Evolutionary conservation across 1,284 basidiomycete genomes (phyloP).

Genomic region (Phaffia rhodozyma): DNA sequence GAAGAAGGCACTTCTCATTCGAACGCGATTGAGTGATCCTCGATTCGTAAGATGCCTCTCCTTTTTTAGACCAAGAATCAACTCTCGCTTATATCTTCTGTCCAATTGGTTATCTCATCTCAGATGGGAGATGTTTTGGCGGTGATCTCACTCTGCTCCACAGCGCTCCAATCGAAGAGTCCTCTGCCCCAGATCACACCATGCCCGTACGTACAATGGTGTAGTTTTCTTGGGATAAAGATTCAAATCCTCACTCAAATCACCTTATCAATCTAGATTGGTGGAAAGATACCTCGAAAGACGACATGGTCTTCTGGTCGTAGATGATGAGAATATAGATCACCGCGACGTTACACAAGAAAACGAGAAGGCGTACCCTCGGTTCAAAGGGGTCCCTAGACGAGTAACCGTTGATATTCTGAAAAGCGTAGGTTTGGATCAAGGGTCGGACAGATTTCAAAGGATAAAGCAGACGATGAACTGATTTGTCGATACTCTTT

Average conservation of each 20-base stretch:
- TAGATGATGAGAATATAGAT: background rate
- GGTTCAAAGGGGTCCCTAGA: background rate
- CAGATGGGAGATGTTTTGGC: conserved; percentile 18
- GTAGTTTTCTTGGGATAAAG: background rate
- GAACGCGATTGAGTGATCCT: conserved; percentile 10
- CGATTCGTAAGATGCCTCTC: conserved; percentile 8
- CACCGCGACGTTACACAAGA: background rate
- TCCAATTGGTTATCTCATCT: background rate
- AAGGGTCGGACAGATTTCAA: no score
- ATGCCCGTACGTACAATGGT: conserved; percentile 6
- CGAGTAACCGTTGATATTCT: conserved; percentile 10
- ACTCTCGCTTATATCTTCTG: background rate
- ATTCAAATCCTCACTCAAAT: background rate
- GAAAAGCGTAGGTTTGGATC: conserved; percentile 7
- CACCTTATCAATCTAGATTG: background rate
- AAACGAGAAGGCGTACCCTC: background rate
- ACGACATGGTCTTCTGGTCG: conserved; percentile 8
- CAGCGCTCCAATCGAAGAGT: background rate
- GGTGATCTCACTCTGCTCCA: conserved; percentile 13
- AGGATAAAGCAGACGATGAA: no score
- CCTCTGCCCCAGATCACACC: conserved; percentile 18
- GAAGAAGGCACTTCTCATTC: conserved; percentile 15
- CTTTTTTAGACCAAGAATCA: background rate
- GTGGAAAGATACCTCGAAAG: background rate
- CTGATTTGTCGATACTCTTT: background rate